Evolutionary conservation across 208 protist species (phyloP), one percentile per base, ranked within the genome.

Genomic region (Endotrypanum monterogeii): DNA sequence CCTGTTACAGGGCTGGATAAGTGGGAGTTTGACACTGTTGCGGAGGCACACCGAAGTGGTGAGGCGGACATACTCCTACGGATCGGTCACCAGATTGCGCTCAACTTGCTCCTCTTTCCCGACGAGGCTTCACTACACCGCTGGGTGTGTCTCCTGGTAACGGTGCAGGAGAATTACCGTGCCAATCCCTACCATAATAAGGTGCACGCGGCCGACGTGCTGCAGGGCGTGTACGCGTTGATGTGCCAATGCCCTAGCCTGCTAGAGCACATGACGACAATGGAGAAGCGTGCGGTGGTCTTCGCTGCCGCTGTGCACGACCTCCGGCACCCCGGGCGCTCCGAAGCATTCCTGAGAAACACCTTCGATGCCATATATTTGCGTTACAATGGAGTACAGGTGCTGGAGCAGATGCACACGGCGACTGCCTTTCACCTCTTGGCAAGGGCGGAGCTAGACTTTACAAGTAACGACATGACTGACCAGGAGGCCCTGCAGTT

Each of bases 391-490:
- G 89, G 80, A 9, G 37, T 54, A 14, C 80, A 80, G 18, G 85
- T 82, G 41, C 75, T 97, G 48, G 90, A 97, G 73, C 84, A 93
- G 58, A 86, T 95, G 84, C 93, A 97, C 84, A 81, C 78, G 1
- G 80, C 84, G 6, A 91, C 87, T 9, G 87, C 89, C 37, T 89
- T 94, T 61, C 60, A 83, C 28, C 56, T 97, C 18, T 76, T 97
- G 23, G 65, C 70, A 7, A 69, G 80, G 11, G 70, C 83, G 18
- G 79, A 79, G 28, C 69, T 84, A 18, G 87, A 95, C 80, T 91
- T 96, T 69, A 93, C 87, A 25, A 66, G 51, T 39, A 58, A 70
- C 9, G 74, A 86, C 81, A 86, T 79, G 55, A 60, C 79, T 56
- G 83, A 79, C 32, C 44, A 41, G 14, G 89, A 91, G 20, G 85